Conservation (phyloP, 1,284 basidiomycete species). For the Pseudozyma tsukubaensis region DNA sequence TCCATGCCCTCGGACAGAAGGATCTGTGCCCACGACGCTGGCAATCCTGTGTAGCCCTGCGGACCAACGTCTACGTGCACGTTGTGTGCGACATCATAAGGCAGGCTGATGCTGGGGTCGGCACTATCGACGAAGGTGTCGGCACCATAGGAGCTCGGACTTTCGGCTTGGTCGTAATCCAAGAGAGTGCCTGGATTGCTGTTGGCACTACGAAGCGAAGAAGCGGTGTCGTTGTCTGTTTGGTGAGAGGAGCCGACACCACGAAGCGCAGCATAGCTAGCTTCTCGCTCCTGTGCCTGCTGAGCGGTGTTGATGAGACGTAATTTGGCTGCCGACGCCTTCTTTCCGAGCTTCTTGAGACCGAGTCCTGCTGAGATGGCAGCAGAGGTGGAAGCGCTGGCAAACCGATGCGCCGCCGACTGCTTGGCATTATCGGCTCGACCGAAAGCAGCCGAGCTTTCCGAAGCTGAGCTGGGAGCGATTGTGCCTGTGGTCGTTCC, state of each 20-base stretch:
- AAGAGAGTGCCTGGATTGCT: neutral
- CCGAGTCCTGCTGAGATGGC: slow-evolving; percentile 45
- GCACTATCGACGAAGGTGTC: slow-evolving; percentile 29
- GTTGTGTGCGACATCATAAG: slow-evolving; percentile 57
- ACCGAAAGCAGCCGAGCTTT: neutral
- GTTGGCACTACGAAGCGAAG: neutral
- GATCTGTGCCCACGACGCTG: slow-evolving; percentile 53
- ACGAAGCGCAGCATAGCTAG: slow-evolving; percentile 26
- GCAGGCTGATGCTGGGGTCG: slow-evolving; percentile 55
- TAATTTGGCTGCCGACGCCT: slow-evolving; percentile 44
- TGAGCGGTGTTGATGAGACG: slow-evolving; percentile 31
- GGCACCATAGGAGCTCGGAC: slow-evolving; percentile 3
- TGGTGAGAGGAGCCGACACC: neutral
- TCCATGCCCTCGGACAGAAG: slow-evolving; percentile 44
- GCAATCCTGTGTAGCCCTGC: slow-evolving; percentile 56
- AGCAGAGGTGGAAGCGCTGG: slow-evolving; percentile 41
- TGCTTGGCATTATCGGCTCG: slow-evolving; percentile 17
- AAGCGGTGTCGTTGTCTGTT: neutral
- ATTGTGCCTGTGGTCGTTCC: slow-evolving; percentile 3
- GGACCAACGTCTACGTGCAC: slow-evolving; percentile 61
- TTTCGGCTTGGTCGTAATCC: slow-evolving; percentile 4
- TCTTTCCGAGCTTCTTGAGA: slow-evolving; percentile 55
- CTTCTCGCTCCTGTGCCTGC: slow-evolving; percentile 25
- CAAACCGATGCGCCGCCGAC: slow-evolving; percentile 35
- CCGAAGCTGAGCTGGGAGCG: neutral